Evolutionary conservation across 2,329 filamentous ascomycete genomes (phyloP).

Genomic region (Truncatella angustata): DNA sequence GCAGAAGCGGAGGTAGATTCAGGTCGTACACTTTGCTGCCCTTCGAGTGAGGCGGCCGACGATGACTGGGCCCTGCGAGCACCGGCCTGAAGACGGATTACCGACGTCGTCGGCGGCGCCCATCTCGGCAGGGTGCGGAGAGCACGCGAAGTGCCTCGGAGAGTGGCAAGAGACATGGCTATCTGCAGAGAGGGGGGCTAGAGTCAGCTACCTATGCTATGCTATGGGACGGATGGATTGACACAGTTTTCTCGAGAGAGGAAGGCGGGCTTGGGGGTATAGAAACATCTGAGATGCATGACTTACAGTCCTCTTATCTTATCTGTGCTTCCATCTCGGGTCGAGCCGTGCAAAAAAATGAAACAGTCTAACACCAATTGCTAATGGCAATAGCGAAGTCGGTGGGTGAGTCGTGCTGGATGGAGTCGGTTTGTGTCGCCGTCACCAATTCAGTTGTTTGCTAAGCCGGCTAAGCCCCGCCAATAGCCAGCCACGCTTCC

Average conservation of each 20-base stretch:
- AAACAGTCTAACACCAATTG: conserved; percentile 7
- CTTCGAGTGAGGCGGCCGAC: conserved; percentile 40
- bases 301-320: conserved; percentile 8
- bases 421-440: conserved; percentile 1
- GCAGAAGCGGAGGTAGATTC: conserved; percentile 5
- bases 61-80: conserved; percentile 44
- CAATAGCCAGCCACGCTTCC: too few relatives aligned
- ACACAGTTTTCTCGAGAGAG: not conserved
- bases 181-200: conserved; percentile 7
- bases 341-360: not conserved
- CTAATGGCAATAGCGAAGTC: conserved; percentile 8
- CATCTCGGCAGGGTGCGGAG: conserved; percentile 38
- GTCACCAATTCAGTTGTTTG: not conserved
- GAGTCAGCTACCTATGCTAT: conserved; percentile 9
- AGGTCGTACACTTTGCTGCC: conserved; percentile 56
- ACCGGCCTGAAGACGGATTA: conserved; percentile 12
- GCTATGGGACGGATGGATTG: not conserved
- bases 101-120: conserved; percentile 19
- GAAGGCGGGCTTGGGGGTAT: too few relatives aligned
- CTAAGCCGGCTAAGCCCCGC: not conserved
- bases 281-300: not conserved
- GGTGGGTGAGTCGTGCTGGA: conserved; percentile 1
- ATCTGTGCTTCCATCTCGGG: conserved; percentile 4
- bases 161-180: conserved; percentile 45
- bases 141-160: conserved; percentile 49